A percentile compares a stretch with the other conserved stretches of the same genome.
Conservation (phyloP, 164 flowering plant genomes). For the Houttuynia cordata region DNA sequence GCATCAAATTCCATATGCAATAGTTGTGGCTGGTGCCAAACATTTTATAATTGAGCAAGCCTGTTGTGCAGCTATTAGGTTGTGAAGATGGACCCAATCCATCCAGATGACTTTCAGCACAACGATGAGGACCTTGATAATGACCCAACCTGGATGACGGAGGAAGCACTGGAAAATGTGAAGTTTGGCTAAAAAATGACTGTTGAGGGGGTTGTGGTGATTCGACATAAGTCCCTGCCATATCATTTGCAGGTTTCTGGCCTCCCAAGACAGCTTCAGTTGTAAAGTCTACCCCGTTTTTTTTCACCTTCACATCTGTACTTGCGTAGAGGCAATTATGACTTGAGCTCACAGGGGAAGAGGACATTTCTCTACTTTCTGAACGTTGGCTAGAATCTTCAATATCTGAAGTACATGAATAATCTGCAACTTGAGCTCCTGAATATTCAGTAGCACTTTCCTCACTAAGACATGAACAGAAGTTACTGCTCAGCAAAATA, state of each 20-base stretch:
- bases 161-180: constrained; percentile 55
- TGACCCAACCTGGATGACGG: constrained; percentile 59
- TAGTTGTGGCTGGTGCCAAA: constrained; percentile 32
- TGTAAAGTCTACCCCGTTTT: constrained; percentile 15
- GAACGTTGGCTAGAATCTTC: constrained; percentile 60
- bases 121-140: constrained; percentile 58
- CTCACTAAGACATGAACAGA: constrained; percentile 75
- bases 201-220: constrained; percentile 24
- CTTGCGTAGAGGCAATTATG: constrained; percentile 18
- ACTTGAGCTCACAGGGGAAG: constrained; percentile 17
- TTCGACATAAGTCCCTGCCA: constrained; percentile 14
- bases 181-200: constrained; percentile 31
- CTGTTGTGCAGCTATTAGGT: constrained; percentile 39
- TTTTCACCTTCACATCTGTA: constrained; percentile 18
- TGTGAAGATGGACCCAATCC: constrained; percentile 56
- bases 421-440: constrained; percentile 46
- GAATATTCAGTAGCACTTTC: constrained; percentile 55
- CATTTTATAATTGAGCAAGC: constrained; percentile 49
- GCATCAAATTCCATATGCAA: constrained; percentile 58
- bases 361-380: constrained; percentile 41
- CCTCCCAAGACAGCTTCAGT: constrained; percentile 10
- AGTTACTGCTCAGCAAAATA: constrained; percentile 27
- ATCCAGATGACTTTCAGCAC: constrained; percentile 56
- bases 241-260: constrained; percentile 20
- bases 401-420: constrained; percentile 65